Conservation (phyloP, 257 asterid species). For the Striga asiatica region DNA sequence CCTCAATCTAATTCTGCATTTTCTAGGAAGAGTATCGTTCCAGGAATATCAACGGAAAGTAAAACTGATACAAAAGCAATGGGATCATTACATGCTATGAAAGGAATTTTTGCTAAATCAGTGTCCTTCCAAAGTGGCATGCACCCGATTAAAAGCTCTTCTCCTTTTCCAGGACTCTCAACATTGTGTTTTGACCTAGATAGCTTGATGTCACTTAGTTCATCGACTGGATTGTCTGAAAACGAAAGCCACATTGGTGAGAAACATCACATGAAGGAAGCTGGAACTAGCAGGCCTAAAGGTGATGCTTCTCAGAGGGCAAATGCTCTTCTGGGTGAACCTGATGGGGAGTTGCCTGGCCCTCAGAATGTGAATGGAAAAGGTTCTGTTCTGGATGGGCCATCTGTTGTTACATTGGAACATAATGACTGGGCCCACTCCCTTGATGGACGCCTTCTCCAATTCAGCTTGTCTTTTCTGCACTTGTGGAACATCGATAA, state of each 20-base stretch:
- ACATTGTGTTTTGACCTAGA: conserved; percentile 72
- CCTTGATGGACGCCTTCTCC: conserved; percentile 62
- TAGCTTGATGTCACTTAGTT: conserved; percentile 67
- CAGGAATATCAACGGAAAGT: conserved; percentile 22
- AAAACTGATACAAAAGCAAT: conserved; percentile 18
- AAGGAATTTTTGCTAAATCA: conserved; percentile 27
- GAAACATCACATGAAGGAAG: conserved; percentile 25
- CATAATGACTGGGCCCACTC: conserved; percentile 39
- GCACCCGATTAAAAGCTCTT: conserved; percentile 67
- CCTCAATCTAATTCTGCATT: conserved; percentile 29
- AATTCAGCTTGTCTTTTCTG: conserved; percentile 77
- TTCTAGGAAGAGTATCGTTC: conserved; percentile 28
- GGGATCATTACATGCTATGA: conserved; percentile 20
- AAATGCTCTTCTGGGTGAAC: conserved; percentile 25
- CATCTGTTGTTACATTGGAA: conserved; percentile 25
- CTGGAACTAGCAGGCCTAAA: conserved; percentile 30
- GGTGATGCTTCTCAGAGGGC: conserved; percentile 22
- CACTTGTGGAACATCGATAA: conserved; percentile 86
- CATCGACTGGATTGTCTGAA: conserved; percentile 29
- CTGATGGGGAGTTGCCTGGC: conserved; percentile 22
- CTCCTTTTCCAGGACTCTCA: conserved; percentile 86
- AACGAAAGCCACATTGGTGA: conserved; percentile 23
- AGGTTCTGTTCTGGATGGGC: conserved; percentile 23
- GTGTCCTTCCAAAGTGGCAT: conserved; percentile 38
- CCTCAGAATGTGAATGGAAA: conserved; percentile 26